Evolutionary conservation across 1,284 basidiomycete species (phyloP).

Genomic region (Microbotryomycetes sp.): DNA sequence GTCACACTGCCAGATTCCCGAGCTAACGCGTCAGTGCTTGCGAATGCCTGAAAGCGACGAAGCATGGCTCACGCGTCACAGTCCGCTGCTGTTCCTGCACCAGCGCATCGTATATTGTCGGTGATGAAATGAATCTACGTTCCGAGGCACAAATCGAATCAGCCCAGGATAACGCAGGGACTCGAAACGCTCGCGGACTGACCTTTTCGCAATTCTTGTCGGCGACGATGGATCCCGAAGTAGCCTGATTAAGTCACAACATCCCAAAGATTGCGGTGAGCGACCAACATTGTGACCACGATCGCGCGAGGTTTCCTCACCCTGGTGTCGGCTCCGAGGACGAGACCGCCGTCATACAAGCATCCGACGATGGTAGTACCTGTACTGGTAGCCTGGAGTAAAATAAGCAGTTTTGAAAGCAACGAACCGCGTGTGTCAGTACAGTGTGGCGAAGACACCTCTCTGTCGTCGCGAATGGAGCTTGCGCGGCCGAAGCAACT

Average conservation of each 20-base stretch:
- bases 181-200: constrained; percentile 25
- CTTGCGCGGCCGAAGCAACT: constrained; percentile 12
- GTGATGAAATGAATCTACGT: constrained; percentile 91
- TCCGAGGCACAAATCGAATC: too few species aligned
- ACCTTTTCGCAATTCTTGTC: constrained; percentile 99
- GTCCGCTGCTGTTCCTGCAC: constrained; percentile 96
- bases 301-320: constrained; percentile 47
- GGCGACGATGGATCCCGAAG: constrained; percentile 89
- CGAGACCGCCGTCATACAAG: constrained; percentile 74
- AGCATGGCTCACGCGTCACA: constrained; percentile 58
- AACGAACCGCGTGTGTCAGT: neutral
- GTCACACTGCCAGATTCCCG: constrained; percentile 48
- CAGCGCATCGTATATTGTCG: constrained; percentile 92
- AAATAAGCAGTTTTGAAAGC: constrained; percentile 5
- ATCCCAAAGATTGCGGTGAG: neutral
- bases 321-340: constrained; percentile 93
- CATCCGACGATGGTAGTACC: constrained; percentile 95
- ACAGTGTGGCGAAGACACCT: constrained; percentile 3
- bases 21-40: too few species aligned
- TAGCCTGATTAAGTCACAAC: constrained; percentile 41
- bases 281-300: neutral
- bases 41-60: neutral
- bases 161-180: too few species aligned
- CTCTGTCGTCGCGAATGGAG: constrained; percentile 6
- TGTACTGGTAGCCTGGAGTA: constrained; percentile 41